Percentiles rank a stretch among this genome's conserved stretches.
Evolutionary conservation across 345 rosid genomes (phyloP).

Genomic region (Eutrema heterophyllum): DNA sequence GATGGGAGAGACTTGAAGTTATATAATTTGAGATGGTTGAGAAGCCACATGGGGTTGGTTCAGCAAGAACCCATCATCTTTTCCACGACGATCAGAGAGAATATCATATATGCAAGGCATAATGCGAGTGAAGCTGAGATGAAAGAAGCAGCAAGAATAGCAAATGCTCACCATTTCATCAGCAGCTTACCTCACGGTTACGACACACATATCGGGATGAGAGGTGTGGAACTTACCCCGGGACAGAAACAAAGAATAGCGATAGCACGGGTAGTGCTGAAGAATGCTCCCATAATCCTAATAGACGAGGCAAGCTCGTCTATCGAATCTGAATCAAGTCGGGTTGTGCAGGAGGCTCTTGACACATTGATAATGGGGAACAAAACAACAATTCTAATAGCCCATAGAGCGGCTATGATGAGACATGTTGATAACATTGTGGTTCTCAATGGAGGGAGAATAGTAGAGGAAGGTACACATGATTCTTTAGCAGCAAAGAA

Average conservation of each 20-base stretch:
- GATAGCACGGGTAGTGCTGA: conserved; percentile 88
- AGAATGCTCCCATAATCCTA: conserved; percentile 91
- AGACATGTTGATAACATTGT: conserved; percentile 95
- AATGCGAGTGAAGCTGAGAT: conserved; percentile 97
- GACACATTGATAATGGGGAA: conserved; percentile 95
- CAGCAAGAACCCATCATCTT: conserved; percentile 98
- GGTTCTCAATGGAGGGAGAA: conserved; percentile 95
- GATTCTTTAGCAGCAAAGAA: conserved; percentile 78
- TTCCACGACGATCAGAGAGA: conserved; percentile 92
- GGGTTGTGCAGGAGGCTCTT: conserved; percentile 98
- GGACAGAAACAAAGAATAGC: conserved; percentile 99
- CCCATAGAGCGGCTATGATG: conserved; percentile 97
- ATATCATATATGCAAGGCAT: conserved; percentile 95
- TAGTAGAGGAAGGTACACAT: conserved; percentile 93
- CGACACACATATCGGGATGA: conserved; percentile 97
- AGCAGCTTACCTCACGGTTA: conserved; percentile 97
- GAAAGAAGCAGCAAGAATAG: conserved; percentile 99
- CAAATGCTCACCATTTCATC: conserved; percentile 98
- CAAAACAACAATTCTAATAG: conserved; percentile 90
- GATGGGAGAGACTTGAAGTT: conserved; percentile 88
- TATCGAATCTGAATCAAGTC: conserved; percentile 94
- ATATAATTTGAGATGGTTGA: conserved; percentile 92
- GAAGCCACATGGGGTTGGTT: conserved; percentile 90
- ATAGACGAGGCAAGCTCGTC: conserved; percentile 96
- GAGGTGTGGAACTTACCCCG: conserved; percentile 94